A percentile compares a stretch with the other conserved stretches of the same genome.
phyloP scores from a whole-genome alignment of 306 rosid species.

The Sindora glabra region DNA sequence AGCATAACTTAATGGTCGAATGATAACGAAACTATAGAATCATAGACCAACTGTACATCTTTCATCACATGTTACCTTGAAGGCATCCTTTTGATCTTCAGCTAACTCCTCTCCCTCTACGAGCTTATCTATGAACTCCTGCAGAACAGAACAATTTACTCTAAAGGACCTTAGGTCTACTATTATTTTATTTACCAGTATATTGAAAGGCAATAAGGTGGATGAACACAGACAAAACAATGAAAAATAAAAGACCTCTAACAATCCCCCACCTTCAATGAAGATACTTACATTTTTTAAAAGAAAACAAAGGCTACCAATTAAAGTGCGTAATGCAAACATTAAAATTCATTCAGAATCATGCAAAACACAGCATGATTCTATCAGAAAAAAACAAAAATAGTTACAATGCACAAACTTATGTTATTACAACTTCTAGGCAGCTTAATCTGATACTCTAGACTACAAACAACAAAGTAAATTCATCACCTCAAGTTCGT shows the following conservation, averaged over 20 bases:
- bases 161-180: not conserved
- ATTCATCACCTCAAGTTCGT: slow-evolving; percentile 63
- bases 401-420: no score
- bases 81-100: slow-evolving; percentile 60
- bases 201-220: not conserved
- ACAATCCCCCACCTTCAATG: not conserved
- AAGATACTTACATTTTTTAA: not conserved
- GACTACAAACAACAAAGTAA: not conserved
- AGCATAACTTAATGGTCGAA: not conserved
- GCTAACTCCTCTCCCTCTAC: slow-evolving; percentile 60
- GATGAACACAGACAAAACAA: not conserved
- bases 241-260: not conserved
- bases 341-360: not conserved
- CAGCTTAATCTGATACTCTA: not conserved
- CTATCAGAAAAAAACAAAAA: not conserved
- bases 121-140: slow-evolving; percentile 74
- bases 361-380: not conserved
- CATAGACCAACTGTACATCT: not conserved
- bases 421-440: not conserved
- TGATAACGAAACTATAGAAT: not conserved
- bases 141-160: slow-evolving; percentile 17
- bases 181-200: not conserved
- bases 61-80: slow-evolving; percentile 41
- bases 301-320: no score
- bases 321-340: not conserved